Evolutionary conservation across 352 stramenopile genomes (phyloP).

Genomic region (Phytophthora agathidicida): DNA sequence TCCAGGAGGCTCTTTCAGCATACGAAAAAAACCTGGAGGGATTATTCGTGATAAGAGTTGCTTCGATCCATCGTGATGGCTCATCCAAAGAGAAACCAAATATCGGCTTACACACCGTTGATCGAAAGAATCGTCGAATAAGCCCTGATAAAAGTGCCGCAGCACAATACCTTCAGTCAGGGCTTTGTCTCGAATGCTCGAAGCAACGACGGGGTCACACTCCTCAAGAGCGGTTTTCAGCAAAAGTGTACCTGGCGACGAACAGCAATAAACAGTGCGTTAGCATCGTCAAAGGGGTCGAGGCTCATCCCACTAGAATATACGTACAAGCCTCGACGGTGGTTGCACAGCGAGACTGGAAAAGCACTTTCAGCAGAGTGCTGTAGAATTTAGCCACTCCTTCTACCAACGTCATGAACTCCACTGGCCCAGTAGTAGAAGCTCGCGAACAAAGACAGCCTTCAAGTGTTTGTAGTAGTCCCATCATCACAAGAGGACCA

Average conservation of each 20-base stretch:
- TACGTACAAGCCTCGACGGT: conserved; percentile 83
- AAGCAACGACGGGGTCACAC: conserved; percentile 79
- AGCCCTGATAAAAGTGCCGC: conserved; percentile 91
- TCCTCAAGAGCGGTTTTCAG: conserved; percentile 92
- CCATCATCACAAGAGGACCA: conserved; percentile 91
- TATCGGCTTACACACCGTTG: conserved; percentile 94
- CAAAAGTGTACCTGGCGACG: conserved; percentile 80
- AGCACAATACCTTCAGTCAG: conserved; percentile 94
- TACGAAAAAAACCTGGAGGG: conserved; percentile 87
- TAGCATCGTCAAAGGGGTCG: background rate
- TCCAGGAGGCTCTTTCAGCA: conserved; percentile 86
- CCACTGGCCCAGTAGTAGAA: conserved; percentile 81
- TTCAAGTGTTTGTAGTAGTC: conserved; percentile 91
- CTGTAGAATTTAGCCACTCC: conserved; percentile 80
- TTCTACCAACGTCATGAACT: conserved; percentile 69
- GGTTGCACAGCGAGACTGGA: conserved; percentile 89
- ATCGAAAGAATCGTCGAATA: conserved; percentile 94
- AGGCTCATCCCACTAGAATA: background rate
- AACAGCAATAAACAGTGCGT: background rate
- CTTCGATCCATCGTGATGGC: conserved; percentile 88
- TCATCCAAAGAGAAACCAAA: conserved; percentile 96
- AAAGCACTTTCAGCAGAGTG: conserved; percentile 86
- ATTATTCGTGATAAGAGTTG: conserved; percentile 91
- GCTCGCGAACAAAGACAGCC: conserved; percentile 87
- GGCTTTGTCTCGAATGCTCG: conserved; percentile 90